Conservation (phyloP, 2,329 filamentous ascomycete species). For the Cercospora janseana region DNA sequence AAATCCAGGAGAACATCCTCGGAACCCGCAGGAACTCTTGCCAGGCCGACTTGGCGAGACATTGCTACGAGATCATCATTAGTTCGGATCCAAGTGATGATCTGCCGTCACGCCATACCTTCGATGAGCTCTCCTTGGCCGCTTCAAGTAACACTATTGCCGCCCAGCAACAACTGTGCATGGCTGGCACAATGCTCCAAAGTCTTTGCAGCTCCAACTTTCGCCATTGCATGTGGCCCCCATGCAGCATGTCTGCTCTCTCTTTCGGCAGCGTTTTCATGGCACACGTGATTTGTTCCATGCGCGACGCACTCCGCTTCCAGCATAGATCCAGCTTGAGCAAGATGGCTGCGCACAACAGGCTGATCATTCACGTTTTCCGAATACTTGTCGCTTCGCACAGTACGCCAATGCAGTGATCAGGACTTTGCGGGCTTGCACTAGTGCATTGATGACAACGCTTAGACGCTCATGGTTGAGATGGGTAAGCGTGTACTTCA, state of each 20-base stretch:
- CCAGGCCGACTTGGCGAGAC: not conserved
- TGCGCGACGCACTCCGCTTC: not conserved
- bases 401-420: constrained; percentile 1
- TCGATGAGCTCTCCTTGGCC: constrained; percentile 1
- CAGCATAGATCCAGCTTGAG: not conserved
- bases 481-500: not conserved
- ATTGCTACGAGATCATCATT: not conserved
- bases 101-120: not conserved
- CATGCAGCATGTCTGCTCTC: not conserved
- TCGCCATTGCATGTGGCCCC: not conserved
- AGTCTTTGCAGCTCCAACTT: not conserved
- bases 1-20: constrained; percentile 1
- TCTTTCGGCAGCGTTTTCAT: not conserved
- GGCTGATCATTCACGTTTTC: constrained; percentile 1
- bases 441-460: not conserved
- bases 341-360: not conserved
- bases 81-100: not conserved
- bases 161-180: not conserved
- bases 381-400: not conserved
- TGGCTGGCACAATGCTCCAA: constrained; percentile 1
- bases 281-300: not conserved
- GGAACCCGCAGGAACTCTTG: not conserved
- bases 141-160: not conserved
- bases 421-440: not conserved
- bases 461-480: constrained; percentile 3